Evolutionary conservation across 176 grass and related monocot species (phyloP).

Genomic region (Eragrostis nindensis): DNA sequence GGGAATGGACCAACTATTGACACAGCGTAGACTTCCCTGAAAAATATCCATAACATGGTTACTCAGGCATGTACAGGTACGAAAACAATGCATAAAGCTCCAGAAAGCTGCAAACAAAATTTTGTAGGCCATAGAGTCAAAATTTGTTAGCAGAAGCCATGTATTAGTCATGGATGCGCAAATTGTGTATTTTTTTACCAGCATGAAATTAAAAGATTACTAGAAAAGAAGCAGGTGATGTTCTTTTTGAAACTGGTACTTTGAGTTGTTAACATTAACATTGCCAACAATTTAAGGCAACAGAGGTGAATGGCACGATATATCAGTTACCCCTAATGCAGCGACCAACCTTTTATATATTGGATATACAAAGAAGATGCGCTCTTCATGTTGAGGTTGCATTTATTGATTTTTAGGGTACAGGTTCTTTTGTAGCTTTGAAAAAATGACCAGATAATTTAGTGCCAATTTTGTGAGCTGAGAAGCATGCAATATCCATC

Average conservation of each 20-base stretch:
- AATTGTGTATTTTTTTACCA: neutral
- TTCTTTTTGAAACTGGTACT: neutral
- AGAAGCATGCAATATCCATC: neutral
- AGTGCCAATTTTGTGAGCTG: neutral
- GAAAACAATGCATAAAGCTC: slow-evolving; percentile 20
- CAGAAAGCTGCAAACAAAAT: slow-evolving; percentile 24
- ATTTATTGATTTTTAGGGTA: neutral
- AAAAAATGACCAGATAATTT: neutral
- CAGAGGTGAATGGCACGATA: no score
- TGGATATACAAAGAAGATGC: neutral
- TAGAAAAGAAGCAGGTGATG: no score
- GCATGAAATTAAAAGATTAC: neutral
- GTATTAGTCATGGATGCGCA: neutral
- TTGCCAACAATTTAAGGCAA: neutral
- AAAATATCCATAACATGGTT: slow-evolving; percentile 38
- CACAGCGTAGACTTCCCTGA: slow-evolving; percentile 98
- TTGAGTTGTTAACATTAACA: neutral
- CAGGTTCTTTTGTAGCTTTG: neutral
- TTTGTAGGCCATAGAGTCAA: slow-evolving; percentile 5
- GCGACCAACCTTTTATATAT: neutral
- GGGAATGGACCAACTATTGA: slow-evolving; percentile 97
- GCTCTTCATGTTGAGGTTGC: neutral
- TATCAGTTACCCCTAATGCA: no score
- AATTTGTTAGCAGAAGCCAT: neutral
- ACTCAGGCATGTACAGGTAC: no score